Evolutionary conservation across 2,329 filamentous ascomycete genomes (phyloP).

Genomic region (Xylaria sp.): DNA sequence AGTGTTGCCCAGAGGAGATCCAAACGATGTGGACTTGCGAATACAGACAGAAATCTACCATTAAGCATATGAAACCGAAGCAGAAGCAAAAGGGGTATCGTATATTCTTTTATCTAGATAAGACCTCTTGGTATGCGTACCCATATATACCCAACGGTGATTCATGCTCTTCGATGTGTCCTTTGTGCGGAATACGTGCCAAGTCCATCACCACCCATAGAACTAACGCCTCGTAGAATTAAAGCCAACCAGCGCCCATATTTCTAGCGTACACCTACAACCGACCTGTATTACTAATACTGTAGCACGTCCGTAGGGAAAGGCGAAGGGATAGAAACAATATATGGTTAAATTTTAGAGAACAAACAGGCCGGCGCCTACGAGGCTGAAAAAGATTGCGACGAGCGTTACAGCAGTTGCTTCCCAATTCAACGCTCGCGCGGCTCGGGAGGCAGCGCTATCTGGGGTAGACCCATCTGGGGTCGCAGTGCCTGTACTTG

Average conservation of each 20-base stretch:
- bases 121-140: not conserved
- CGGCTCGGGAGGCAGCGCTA: conserved; percentile 38
- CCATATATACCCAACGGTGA: conserved; percentile 6
- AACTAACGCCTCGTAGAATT: not conserved
- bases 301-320: not conserved
- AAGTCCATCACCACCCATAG: not conserved
- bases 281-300: not conserved
- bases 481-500: conserved; percentile 1
- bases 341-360: conserved; percentile 32
- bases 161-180: not conserved
- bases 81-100: not conserved
- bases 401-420: conserved; percentile 38
- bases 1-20: not conserved
- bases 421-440: conserved; percentile 43
- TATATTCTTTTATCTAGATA: conserved; percentile 1
- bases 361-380: conserved; percentile 45
- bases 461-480: conserved; percentile 33
- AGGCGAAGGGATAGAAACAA: not conserved
- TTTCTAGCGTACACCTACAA: not conserved
- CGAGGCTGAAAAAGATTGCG: conserved; percentile 43
- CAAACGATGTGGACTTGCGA: too few relatives aligned
- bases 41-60: not conserved
- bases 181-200: not conserved
- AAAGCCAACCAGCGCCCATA: not conserved
- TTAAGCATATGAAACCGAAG: not conserved